Percentiles rank a stretch among this genome's conserved stretches.
These are phyloP conservation scores for Psilocybe mexicana DNA, from an alignment of 1,284 basidiomycete species.

Conservation along the genomic window DNA sequence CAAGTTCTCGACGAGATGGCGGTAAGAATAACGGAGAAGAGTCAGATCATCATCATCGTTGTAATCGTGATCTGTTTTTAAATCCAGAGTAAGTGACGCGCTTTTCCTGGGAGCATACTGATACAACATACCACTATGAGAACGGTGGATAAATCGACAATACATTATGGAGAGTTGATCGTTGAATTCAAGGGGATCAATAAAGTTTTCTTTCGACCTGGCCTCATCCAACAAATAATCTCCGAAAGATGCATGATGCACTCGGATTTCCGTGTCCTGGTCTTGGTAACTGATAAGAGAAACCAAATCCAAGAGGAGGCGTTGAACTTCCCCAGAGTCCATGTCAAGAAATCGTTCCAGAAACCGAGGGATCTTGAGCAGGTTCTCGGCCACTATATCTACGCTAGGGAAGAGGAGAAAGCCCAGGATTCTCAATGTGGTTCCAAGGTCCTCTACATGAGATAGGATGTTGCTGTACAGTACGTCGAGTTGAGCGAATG, in stretches of 20 bases:
- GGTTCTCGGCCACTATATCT: neutral
- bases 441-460: neutral
- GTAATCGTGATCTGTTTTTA: neutral
- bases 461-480: conserved; percentile 3
- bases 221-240: neutral
- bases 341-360: neutral
- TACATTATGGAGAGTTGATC: neutral
- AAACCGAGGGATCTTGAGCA: neutral
- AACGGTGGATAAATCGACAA: neutral
- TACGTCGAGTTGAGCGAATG: conserved; percentile 2
- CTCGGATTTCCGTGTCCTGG: neutral
- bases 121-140: neutral
- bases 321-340: neutral
- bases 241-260: conserved; percentile 1
- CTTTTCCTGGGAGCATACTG: neutral
- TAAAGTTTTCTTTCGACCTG: neutral
- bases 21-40: neutral
- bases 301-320: neutral
- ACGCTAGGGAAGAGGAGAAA: neutral
- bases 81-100: neutral
- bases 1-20: neutral
- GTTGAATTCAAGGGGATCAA: neutral
- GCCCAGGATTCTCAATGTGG: neutral
- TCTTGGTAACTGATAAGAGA: neutral
- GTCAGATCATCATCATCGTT: neutral